phyloP scores from a whole-genome alignment of 169 alveolate species.

The Ichthyophthirius multifiliis region DNA sequence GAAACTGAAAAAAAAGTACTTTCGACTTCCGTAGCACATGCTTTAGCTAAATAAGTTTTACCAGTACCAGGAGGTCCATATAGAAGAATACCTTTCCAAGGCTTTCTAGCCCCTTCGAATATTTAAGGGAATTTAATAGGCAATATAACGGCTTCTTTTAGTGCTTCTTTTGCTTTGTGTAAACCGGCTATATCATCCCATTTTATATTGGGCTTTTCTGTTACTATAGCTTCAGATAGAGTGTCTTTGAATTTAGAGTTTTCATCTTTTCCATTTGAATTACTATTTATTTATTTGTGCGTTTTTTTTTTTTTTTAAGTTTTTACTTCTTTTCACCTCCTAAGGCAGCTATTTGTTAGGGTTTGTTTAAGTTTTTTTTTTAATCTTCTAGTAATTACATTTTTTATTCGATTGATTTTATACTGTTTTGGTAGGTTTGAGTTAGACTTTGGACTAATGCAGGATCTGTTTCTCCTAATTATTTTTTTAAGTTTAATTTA shows the following conservation, averaged over 20 bases:
- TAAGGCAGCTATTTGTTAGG: background rate
- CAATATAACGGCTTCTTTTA: conserved; percentile 94
- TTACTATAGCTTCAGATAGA: conserved; percentile 74
- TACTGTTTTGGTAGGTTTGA: background rate
- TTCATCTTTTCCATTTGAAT: conserved; percentile 36
- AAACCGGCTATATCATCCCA: conserved; percentile 97
- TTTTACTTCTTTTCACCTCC: background rate
- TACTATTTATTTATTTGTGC: background rate
- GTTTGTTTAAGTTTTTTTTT: background rate
- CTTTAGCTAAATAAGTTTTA: conserved; percentile 98
- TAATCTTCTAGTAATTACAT: background rate
- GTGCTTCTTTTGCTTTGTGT: conserved; percentile 91
- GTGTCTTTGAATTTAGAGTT: conserved; percentile 57
- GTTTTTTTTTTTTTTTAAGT: background rate
- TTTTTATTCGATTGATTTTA: background rate
- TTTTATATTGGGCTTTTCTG: conserved; percentile 90
- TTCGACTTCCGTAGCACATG: conserved; percentile 98
- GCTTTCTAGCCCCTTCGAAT: conserved; percentile 90
- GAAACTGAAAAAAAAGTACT: conserved; percentile 95
- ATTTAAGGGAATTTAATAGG: conserved; percentile 95
- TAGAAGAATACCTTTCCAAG: conserved; percentile 91
- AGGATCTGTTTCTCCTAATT: background rate
- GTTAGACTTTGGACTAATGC: background rate
- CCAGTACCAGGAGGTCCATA: conserved; percentile 99
- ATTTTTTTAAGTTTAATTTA: background rate